Base-by-base conservation (phyloP, 2,329 filamentous ascomycete genomes). In the Fusarium marasasianum region DNA sequence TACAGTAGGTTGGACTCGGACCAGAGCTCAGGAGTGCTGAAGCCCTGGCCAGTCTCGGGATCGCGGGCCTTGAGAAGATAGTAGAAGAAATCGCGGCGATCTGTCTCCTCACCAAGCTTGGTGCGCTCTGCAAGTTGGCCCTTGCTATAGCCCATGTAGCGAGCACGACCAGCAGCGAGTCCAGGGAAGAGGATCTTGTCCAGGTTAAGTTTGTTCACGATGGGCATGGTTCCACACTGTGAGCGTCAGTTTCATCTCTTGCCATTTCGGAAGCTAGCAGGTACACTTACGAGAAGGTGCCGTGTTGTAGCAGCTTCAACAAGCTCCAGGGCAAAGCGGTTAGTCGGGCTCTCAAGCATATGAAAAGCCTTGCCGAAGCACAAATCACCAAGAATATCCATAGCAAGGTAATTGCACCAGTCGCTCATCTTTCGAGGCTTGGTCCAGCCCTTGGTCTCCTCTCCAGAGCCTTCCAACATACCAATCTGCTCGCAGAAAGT, bases 41-140 rank as follows among this genome's bases (percentile, higher is more conserved):
- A 91, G 3, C 90, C 90, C 65, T 88, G 86, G 59, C 91, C 91
- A 1, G 91, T 93, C 78, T 93, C 91, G 18, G 91, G 91, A 74
- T 94, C 92, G 44, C 89, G 88, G 13, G 92, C 92, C 78, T 91
- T 91, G 68, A 94, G 87, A 17, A 94, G 87, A 80, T 94, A 91
- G 82, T 93, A 91, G 83, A 94, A 94, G 84, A 94, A 94, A 79
- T 94, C 92, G 64, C 91, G 90, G 40, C 92, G 91, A 76, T 90
- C 91, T 54, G 88, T 91, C 73, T 89, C 90, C 73, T 90, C 90
- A 35, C 91, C 91, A 33, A 92, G 83, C 69, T 90, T 89, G 55
- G 91, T 92, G 31, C 92, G 88, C 77, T 93, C 89, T 20, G 87
- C 87, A 45, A 93, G 87, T 81, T 93, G 92, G 5, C 86, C 84